Percentiles rank a stretch among this genome's conserved stretches.
Conservation (phyloP, 1,284 basidiomycete species). For the Puccinia hordei region DNA sequence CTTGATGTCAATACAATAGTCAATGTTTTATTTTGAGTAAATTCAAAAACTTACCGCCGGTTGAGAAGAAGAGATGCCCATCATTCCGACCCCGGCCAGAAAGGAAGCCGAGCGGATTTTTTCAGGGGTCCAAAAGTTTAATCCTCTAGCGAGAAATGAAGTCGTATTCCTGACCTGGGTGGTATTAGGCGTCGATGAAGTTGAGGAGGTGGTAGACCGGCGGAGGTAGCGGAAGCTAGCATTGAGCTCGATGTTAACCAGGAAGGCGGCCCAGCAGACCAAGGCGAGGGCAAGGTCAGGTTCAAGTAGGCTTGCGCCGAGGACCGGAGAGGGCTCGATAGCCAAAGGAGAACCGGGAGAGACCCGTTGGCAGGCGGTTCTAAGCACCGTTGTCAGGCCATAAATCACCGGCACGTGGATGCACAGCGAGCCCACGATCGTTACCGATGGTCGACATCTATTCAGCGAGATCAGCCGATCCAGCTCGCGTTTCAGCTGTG, state of each 20-base stretch:
- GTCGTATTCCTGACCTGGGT: not conserved
- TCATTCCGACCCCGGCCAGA: conserved; percentile 41
- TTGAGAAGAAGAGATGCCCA: conserved; percentile 46
- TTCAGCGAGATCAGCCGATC: conserved; percentile 23
- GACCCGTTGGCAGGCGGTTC: conserved; percentile 27
- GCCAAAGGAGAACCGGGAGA: not conserved
- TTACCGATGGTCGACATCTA: conserved; percentile 30
- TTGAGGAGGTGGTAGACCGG: not conserved
- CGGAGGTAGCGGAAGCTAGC: conserved; percentile 19
- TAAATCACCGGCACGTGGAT: conserved; percentile 45
- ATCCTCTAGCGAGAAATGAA: not conserved
- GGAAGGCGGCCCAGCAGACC: conserved; percentile 43
- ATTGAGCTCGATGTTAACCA: conserved; percentile 48
- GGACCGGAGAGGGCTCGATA: conserved; percentile 35
- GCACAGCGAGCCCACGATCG: conserved; percentile 24
- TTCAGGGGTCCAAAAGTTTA: conserved; percentile 44
- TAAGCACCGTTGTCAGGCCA: conserved; percentile 23
- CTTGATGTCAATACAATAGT: conserved; percentile 1
- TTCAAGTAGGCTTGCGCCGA: conserved; percentile 16
- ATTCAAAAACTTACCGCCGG: conserved; percentile 33
- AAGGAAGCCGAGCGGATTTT: conserved; percentile 37
- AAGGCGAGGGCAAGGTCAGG: conserved; percentile 32
- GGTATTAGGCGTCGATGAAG: not conserved
- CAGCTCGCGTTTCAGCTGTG: conserved; percentile 11
- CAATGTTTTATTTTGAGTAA: conserved; percentile 8